Percentiles rank a stretch among this genome's conserved stretches.
These are phyloP conservation scores for Suillus placidus DNA, from an alignment of 768 basidiomycete species.

Conservation along the genomic window DNA sequence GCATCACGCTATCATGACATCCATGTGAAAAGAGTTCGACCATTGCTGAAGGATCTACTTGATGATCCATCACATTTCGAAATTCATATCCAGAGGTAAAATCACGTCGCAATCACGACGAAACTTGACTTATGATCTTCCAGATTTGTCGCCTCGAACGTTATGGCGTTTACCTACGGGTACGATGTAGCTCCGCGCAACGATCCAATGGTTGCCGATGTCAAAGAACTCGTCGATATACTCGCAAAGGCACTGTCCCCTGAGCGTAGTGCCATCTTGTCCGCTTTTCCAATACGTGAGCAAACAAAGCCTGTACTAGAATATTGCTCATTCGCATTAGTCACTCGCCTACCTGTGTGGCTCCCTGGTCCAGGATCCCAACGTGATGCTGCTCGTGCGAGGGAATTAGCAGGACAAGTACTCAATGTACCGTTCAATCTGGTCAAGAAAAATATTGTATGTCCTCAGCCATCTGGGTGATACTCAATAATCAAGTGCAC, in stretches of 20 bases:
- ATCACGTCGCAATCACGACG: not conserved
- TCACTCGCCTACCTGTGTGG: slow-evolving; percentile 27
- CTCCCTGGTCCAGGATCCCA: slow-evolving; percentile 27
- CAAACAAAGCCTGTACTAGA: not conserved
- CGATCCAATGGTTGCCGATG: slow-evolving; percentile 27
- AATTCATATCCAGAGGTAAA: slow-evolving; percentile 24
- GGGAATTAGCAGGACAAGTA: slow-evolving; percentile 20
- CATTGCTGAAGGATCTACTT: slow-evolving; percentile 26
- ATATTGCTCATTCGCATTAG: slow-evolving; percentile 12
- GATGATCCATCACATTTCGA: slow-evolving; percentile 28
- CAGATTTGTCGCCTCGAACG: slow-evolving; percentile 30
- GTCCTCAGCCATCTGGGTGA: not conserved
- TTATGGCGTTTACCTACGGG: slow-evolving; percentile 30
- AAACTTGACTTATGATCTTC: not conserved
- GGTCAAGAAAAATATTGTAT: slow-evolving; percentile 27
- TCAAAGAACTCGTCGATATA: slow-evolving; percentile 21
- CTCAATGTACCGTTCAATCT: slow-evolving; percentile 28
- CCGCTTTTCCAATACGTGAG: slow-evolving; percentile 29
- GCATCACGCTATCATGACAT: slow-evolving; percentile 21
- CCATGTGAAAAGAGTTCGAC: slow-evolving; percentile 22
- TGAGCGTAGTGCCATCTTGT: slow-evolving; percentile 21
- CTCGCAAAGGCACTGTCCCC: slow-evolving; percentile 25
- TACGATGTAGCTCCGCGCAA: slow-evolving; percentile 22
- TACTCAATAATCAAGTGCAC: not conserved
- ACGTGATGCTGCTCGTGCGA: slow-evolving; percentile 18